Percentiles rank a stretch among this genome's conserved stretches.
These are phyloP conservation scores for Alloascoidea africana DNA, from an alignment of 805 yeast genomes.

Conservation along the genomic window DNA sequence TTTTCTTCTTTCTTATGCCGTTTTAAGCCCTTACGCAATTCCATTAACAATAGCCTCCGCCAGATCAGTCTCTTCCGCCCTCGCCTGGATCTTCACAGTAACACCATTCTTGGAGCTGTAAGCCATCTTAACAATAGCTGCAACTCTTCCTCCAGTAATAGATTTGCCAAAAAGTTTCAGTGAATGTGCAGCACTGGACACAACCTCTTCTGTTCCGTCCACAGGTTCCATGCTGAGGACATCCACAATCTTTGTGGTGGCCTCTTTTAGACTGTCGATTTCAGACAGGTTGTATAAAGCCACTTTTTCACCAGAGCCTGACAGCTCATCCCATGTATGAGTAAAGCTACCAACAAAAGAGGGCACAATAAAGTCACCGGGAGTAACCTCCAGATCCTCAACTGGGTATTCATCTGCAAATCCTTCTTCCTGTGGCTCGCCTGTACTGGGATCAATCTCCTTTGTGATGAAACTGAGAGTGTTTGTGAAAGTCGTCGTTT, in stretches of 20 bases:
- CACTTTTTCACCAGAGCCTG: conserved; percentile 32
- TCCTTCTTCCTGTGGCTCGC: conserved; percentile 62
- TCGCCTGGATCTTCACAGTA: conserved; percentile 27
- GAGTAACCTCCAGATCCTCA: conserved; percentile 55
- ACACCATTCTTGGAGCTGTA: conserved; percentile 27
- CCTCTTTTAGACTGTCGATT: conserved; percentile 31
- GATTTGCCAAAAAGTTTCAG: conserved; percentile 78
- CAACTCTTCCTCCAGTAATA: conserved; percentile 30
- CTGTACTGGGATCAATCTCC: conserved; percentile 65
- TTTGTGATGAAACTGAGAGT: conserved; percentile 59
- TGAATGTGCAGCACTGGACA: conserved; percentile 37
- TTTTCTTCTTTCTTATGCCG: too few relatives aligned
- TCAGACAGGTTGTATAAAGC: conserved; percentile 54
- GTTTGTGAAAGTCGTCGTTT: conserved; percentile 39
- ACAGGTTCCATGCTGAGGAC: conserved; percentile 54
- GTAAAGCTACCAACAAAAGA: conserved; percentile 67
- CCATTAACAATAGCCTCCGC: conserved; percentile 37
- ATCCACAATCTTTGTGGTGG: conserved; percentile 35
- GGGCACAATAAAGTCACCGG: conserved; percentile 77
- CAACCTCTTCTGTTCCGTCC: conserved; percentile 57
- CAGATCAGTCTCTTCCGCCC: conserved; percentile 27
- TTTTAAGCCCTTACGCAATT: conserved; percentile 16
- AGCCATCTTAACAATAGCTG: conserved; percentile 26
- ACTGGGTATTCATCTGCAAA: conserved; percentile 89
- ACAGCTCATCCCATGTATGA: conserved; percentile 57